Conservation (phyloP, 1,284 basidiomycete genomes). For the Malassezia yamatoensis region DNA sequence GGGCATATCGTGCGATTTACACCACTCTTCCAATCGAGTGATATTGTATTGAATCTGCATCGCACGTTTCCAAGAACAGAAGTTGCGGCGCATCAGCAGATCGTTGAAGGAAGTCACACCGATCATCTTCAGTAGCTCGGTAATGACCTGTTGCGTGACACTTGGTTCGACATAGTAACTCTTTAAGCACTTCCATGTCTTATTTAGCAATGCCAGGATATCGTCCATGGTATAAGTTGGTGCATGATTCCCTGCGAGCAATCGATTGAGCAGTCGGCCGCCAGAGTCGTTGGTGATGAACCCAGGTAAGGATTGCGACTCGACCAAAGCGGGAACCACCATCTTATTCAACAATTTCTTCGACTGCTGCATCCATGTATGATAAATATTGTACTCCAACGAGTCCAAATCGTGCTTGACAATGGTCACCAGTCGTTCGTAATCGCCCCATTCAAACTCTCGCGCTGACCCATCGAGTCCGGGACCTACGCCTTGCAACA, state of each 20-base stretch:
- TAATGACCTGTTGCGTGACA: constrained; percentile 91
- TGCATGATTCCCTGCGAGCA: constrained; percentile 64
- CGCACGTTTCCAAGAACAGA: constrained; percentile 97
- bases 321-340: constrained; percentile 95
- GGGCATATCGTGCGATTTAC: constrained; percentile 71
- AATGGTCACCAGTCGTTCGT: constrained; percentile 87
- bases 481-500: constrained; percentile 92
- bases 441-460: constrained; percentile 92
- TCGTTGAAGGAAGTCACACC: constrained; percentile 98
- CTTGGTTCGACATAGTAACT: constrained; percentile 98
- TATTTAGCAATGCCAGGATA: constrained; percentile 89
- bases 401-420: constrained; percentile 98
- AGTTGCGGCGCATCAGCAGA: constrained; percentile 93
- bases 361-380: constrained; percentile 97
- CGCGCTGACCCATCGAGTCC: constrained; percentile 76
- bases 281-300: constrained; percentile 92
- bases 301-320: constrained; percentile 92
- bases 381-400: constrained; percentile 98
- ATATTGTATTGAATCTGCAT: constrained; percentile 49
- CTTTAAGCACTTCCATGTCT: constrained; percentile 96
- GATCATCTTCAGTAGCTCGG: constrained; percentile 88
- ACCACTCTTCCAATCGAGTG: constrained; percentile 71
- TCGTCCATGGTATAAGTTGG: constrained; percentile 99
- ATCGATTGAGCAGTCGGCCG: constrained; percentile 82
- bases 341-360: constrained; percentile 95